phyloP scores from a whole-genome alignment of 495 filamentous ascomycete species.

The Lepidopterella palustris region DNA sequence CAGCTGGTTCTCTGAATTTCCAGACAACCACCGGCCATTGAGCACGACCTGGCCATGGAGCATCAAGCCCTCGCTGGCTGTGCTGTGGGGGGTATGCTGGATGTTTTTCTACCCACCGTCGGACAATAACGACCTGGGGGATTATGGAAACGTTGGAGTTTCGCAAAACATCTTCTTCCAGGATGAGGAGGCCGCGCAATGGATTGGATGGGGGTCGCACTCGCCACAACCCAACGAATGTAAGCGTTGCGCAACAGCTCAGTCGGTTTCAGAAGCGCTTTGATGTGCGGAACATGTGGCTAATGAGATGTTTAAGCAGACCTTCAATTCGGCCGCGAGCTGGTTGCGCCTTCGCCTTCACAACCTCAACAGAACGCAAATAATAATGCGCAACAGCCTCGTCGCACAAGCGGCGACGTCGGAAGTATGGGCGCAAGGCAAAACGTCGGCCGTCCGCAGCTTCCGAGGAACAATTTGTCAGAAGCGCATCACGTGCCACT shows the following conservation, averaged over 20 bases:
- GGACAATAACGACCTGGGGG: neutral
- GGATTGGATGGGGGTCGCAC: neutral
- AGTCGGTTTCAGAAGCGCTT: neutral
- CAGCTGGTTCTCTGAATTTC: conserved; percentile 35
- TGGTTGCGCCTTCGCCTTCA: conserved; percentile 12
- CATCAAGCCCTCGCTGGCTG: conserved; percentile 44
- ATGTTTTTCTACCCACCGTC: conserved; percentile 39
- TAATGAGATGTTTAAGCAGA: conserved; percentile 20
- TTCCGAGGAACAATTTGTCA: neutral
- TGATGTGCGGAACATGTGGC: neutral
- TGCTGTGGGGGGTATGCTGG: conserved; percentile 53
- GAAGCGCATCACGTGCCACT: neutral
- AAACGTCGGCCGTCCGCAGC: neutral
- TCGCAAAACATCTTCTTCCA: conserved; percentile 15
- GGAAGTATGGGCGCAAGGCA: neutral
- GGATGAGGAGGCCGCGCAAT: conserved; percentile 2
- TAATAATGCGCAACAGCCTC: neutral
- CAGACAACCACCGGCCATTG: conserved; percentile 38
- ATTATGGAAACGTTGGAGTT: conserved; percentile 7
- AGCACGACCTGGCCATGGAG: conserved; percentile 51
- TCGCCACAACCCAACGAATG: conserved; percentile 15
- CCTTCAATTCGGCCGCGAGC: conserved; percentile 18
- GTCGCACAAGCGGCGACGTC: neutral
- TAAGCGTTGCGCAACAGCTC: conserved; percentile 8
- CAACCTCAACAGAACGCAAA: conserved; percentile 5